phyloP scores from a whole-genome alignment of 768 basidiomycete genomes.

The Mycena kentingensis region DNA sequence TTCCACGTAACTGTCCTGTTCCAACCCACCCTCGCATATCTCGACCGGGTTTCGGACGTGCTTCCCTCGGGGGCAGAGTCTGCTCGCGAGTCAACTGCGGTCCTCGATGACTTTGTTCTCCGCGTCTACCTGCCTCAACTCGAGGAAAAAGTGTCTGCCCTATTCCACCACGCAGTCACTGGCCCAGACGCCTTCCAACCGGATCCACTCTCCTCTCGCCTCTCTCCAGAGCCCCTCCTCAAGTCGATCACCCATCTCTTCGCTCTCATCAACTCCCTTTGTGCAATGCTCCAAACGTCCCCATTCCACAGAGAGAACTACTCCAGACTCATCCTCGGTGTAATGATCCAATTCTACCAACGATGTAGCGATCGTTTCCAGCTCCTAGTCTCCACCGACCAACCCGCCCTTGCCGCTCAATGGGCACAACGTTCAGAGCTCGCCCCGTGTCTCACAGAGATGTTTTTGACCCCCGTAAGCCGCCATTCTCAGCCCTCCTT shows the following conservation, averaged over 20 bases:
- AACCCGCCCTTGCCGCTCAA: constrained; percentile 61
- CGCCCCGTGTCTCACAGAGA: constrained; percentile 68
- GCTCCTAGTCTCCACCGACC: constrained; percentile 55
- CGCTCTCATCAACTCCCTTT: constrained; percentile 88
- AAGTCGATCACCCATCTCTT: constrained; percentile 88
- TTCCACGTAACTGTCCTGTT: constrained; percentile 96
- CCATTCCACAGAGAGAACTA: constrained; percentile 97
- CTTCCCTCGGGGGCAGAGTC: constrained; percentile 74
- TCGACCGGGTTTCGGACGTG: constrained; percentile 69
- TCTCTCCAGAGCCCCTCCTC: constrained; percentile 73
- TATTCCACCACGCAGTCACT: constrained; percentile 85
- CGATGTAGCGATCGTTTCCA: constrained; percentile 89
- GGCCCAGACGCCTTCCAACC: constrained; percentile 86
- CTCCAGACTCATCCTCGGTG: constrained; percentile 87
- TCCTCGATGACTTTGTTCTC: constrained; percentile 91
- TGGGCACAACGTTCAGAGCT: constrained; percentile 89
- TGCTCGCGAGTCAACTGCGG: constrained; percentile 63
- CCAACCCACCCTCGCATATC: constrained; percentile 86
- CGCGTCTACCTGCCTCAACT: constrained; percentile 92
- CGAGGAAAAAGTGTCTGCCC: constrained; percentile 86
- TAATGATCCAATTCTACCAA: constrained; percentile 96
- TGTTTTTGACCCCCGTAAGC: constrained; percentile 57
- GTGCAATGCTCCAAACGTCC: constrained; percentile 85
- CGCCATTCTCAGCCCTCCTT: not conserved
- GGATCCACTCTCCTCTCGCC: constrained; percentile 64